phyloP scores from a whole-genome alignment of 2,329 filamentous ascomycete genomes.

The Monosporascus ibericus region DNA sequence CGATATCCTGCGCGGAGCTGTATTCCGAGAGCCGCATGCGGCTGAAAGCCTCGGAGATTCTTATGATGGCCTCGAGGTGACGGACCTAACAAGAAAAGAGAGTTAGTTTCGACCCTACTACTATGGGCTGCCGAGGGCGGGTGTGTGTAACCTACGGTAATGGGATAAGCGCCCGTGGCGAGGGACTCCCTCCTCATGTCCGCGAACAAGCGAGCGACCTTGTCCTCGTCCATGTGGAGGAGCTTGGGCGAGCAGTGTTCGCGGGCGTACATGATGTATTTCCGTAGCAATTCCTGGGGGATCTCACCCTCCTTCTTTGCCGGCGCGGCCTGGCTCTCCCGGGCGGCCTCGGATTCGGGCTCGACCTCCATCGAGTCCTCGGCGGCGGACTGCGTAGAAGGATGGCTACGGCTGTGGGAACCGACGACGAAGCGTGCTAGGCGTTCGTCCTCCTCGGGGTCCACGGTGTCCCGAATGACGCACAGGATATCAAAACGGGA shows the following conservation, averaged over 20 bases:
- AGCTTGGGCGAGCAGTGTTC: slow-evolving; percentile 87
- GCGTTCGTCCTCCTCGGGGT: slow-evolving; percentile 86
- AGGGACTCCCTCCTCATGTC: slow-evolving; percentile 93
- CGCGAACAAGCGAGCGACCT: slow-evolving; percentile 86
- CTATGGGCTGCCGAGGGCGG: not conserved
- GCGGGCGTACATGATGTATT: slow-evolving; percentile 93
- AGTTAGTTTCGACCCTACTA: not conserved
- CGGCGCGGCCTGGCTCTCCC: slow-evolving; percentile 21
- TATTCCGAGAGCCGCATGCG: slow-evolving; percentile 98
- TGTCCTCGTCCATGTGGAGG: slow-evolving; percentile 97
- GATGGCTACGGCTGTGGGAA: slow-evolving; percentile 85
- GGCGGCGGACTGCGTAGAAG: slow-evolving; percentile 41
- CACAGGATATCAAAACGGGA: slow-evolving; percentile 97
- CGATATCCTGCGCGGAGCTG: slow-evolving; percentile 83
- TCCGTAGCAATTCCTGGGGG: slow-evolving; percentile 81
- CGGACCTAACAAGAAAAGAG: slow-evolving; percentile 59
- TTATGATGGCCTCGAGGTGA: slow-evolving; percentile 96
- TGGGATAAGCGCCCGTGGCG: slow-evolving; percentile 93
- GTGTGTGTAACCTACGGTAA: slow-evolving; percentile 63
- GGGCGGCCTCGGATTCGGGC: slow-evolving; percentile 38
- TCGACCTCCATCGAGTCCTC: slow-evolving; percentile 58
- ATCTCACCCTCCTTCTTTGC: slow-evolving; percentile 60
- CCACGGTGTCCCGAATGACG: slow-evolving; percentile 91
- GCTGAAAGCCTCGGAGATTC: slow-evolving; percentile 88
- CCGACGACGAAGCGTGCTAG: slow-evolving; percentile 92